Conservation (phyloP, 108 stramenopile genomes). For the Fragilariopsis cylindrus region DNA sequence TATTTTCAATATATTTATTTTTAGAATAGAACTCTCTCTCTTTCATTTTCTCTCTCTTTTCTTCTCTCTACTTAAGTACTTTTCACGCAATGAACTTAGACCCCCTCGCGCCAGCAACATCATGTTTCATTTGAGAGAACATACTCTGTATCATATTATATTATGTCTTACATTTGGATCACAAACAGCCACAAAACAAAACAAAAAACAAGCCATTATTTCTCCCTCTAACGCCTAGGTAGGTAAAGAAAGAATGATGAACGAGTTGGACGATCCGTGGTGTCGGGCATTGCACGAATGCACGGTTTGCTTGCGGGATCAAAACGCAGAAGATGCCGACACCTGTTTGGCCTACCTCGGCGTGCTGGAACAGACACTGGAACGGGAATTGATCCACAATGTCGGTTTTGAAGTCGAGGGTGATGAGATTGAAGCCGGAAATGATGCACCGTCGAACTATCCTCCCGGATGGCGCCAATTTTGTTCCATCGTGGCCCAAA, state of each 20-base stretch:
- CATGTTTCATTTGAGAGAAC: no score
- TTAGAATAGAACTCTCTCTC: no score
- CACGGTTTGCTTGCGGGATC: constrained; percentile 14
- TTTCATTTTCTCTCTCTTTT: no score
- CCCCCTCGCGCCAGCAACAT: no score
- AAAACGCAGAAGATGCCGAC: constrained; percentile 7
- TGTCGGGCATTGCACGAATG: constrained; percentile 1
- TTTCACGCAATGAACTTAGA: no score
- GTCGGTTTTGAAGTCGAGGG: neutral
- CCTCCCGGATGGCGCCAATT: neutral
- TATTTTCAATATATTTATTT: no score
- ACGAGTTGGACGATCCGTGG: constrained; percentile 2
- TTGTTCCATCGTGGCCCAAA: neutral
- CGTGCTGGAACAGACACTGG: constrained; percentile 4
- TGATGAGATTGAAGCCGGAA: neutral
- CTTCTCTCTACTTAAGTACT: no score
- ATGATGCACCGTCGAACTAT: neutral
- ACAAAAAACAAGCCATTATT: no score
- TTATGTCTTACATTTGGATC: no score
- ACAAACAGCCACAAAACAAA: no score
- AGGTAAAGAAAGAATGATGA: neutral
- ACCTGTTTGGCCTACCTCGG: neutral
- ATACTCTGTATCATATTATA: no score
- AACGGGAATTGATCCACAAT: neutral
- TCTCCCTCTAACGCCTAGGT: no score